Conservation (phyloP, 1,284 basidiomycete genomes). For the Microbotryum lychnidis-dioicae region DNA sequence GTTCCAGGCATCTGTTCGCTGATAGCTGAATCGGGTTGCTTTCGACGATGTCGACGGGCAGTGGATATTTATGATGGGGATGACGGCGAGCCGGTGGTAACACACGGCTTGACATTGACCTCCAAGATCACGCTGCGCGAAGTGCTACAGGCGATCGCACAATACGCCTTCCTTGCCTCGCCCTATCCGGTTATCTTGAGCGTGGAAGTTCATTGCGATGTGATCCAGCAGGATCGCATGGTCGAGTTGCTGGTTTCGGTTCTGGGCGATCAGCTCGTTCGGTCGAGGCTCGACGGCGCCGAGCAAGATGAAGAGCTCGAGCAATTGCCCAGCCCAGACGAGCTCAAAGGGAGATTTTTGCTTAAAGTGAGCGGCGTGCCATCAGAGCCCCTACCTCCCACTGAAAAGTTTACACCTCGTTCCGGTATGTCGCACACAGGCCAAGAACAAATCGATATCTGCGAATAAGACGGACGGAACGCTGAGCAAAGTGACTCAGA, state of each 20-base stretch:
- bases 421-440: slow-evolving; percentile 4
- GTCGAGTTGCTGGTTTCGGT: slow-evolving; percentile 67
- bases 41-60: slow-evolving; percentile 37
- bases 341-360: slow-evolving; percentile 68
- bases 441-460: slow-evolving; percentile 28
- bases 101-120: slow-evolving; percentile 87
- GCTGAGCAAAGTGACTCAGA: not conserved
- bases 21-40: not conserved
- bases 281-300: slow-evolving; percentile 39
- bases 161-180: slow-evolving; percentile 87
- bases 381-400: not conserved
- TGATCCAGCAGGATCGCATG: slow-evolving; percentile 74
- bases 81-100: slow-evolving; percentile 62
- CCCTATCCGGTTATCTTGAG: slow-evolving; percentile 93
- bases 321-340: slow-evolving; percentile 74
- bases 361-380: slow-evolving; percentile 56
- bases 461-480: slow-evolving; percentile 7
- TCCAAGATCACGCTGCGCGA: slow-evolving; percentile 75
- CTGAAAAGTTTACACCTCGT: not conserved
- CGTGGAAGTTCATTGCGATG: slow-evolving; percentile 80
- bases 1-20: slow-evolving; percentile 6
- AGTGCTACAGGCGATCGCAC: slow-evolving; percentile 75
- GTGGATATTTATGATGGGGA: slow-evolving; percentile 94
- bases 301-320: slow-evolving; percentile 46
- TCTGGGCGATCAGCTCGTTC: slow-evolving; percentile 67